Percentiles rank a stretch among this genome's conserved stretches.
phyloP scores from a whole-genome alignment of 2,329 filamentous ascomycete species.

The Penicillium griseofulvum region DNA sequence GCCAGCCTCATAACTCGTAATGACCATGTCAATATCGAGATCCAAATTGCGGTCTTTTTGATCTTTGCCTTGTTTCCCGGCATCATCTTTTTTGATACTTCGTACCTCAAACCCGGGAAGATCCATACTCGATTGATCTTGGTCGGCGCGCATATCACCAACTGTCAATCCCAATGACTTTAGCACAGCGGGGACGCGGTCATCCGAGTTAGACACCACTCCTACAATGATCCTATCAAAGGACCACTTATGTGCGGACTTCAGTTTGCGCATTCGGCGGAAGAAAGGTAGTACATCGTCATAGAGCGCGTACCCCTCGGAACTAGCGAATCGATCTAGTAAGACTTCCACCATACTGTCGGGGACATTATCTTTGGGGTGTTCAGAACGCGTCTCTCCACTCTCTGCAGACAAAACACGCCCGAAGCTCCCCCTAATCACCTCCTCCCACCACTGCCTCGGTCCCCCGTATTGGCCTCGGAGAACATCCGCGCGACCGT shows the following conservation, averaged over 20 bases:
- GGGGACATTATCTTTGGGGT: conserved; percentile 26
- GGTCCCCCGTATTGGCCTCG: conserved; percentile 39
- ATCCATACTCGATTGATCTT: conserved; percentile 28
- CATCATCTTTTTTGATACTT: neutral
- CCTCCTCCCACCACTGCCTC: conserved; percentile 45
- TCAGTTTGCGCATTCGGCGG: conserved; percentile 24
- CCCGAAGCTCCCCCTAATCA: conserved; percentile 41
- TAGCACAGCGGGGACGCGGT: conserved; percentile 42
- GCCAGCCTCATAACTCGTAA: conserved; percentile 48
- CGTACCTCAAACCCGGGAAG: conserved; percentile 27
- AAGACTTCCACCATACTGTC: conserved; percentile 34
- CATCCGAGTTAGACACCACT: conserved; percentile 49
- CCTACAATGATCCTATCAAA: conserved; percentile 43
- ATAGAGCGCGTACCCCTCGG: conserved; percentile 42
- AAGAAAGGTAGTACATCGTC: conserved; percentile 43
- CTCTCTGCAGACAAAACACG: conserved; percentile 16
- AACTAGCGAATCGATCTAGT: conserved; percentile 41
- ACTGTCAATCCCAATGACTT: conserved; percentile 40
- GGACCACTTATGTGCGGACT: conserved; percentile 1
- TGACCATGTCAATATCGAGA: conserved; percentile 43
- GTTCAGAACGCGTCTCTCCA: neutral
- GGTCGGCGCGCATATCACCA: conserved; percentile 34
- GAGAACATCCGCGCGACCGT: conserved; percentile 41
- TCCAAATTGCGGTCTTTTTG: neutral
- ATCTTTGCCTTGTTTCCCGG: neutral